Percentiles rank a stretch among this genome's conserved stretches.
Evolutionary conservation across 768 basidiomycete genomes (phyloP).

Genomic region (Ramaria sp.): DNA sequence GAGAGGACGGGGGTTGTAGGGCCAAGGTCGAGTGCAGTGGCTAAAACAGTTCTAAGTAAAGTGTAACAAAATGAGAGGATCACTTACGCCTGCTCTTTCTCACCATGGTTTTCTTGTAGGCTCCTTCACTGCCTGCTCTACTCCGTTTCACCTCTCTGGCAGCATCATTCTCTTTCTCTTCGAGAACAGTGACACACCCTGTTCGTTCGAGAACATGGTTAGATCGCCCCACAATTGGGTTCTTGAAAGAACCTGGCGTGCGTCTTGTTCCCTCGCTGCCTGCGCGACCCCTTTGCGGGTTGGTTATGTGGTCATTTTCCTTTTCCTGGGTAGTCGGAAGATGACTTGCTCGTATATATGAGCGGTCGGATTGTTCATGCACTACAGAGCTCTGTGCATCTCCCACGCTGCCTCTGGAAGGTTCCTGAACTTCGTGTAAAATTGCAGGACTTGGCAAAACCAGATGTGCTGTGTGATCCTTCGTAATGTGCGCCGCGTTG

Average conservation of each 20-base stretch:
- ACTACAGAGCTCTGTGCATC: background rate
- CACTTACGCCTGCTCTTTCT: constrained; percentile 45
- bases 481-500: constrained; percentile 15
- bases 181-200: constrained; percentile 24
- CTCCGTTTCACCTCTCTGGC: constrained; percentile 47
- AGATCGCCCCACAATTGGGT: background rate
- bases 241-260: background rate
- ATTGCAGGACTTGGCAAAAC: background rate
- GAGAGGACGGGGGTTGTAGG: constrained; percentile 32
- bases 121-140: constrained; percentile 21
- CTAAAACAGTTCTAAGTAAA: constrained; percentile 23
- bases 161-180: constrained; percentile 21
- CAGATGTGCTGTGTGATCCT: constrained; percentile 29
- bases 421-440: background rate
- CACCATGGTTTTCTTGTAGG: constrained; percentile 25
- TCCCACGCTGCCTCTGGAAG: background rate
- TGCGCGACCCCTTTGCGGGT: background rate
- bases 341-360: background rate
- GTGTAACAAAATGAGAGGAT: background rate
- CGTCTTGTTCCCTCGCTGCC: background rate
- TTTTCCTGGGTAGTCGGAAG: background rate
- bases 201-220: constrained; percentile 14
- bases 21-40: constrained; percentile 45
- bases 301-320: background rate
- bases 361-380: background rate